phyloP scores from a whole-genome alignment of 331 rosid genomes.

The Quercus tomentella region DNA sequence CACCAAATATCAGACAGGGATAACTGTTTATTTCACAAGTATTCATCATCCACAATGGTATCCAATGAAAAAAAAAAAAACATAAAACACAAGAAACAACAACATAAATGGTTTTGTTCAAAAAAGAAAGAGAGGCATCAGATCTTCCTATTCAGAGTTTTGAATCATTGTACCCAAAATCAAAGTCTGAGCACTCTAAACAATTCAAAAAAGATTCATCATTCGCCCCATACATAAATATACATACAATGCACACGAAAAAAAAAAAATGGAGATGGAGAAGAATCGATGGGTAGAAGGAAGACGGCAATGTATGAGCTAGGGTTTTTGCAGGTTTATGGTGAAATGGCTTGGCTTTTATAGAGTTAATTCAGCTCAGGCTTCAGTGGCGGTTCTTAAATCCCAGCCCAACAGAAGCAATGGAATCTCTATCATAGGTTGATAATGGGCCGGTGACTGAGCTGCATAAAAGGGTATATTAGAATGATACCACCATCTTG shows the following conservation, averaged over 20 bases:
- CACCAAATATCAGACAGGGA: too few species aligned
- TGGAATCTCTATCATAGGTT: too few species aligned
- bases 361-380: neutral
- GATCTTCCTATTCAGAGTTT: conserved; percentile 79
- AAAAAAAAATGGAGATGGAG: too few species aligned
- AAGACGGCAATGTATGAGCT: neutral
- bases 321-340: conserved; percentile 4
- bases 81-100: neutral
- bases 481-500: too few species aligned
- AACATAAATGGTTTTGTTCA: neutral
- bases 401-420: too few species aligned
- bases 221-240: conserved; percentile 2
- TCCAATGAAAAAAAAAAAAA: neutral
- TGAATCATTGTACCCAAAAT: conserved; percentile 49
- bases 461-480: too few species aligned
- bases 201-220: conserved; percentile 45
- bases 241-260: neutral
- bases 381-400: neutral
- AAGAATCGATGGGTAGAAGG: too few species aligned
- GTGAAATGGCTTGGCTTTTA: neutral
- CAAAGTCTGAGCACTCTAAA: conserved; percentile 37
- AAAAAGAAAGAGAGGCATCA: conserved; percentile 39
- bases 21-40: too few species aligned
- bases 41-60: neutral
- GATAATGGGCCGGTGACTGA: too few species aligned